Conservation (phyloP, 2,329 filamentous ascomycete species). For the Zymoseptoria ardabiliae region DNA sequence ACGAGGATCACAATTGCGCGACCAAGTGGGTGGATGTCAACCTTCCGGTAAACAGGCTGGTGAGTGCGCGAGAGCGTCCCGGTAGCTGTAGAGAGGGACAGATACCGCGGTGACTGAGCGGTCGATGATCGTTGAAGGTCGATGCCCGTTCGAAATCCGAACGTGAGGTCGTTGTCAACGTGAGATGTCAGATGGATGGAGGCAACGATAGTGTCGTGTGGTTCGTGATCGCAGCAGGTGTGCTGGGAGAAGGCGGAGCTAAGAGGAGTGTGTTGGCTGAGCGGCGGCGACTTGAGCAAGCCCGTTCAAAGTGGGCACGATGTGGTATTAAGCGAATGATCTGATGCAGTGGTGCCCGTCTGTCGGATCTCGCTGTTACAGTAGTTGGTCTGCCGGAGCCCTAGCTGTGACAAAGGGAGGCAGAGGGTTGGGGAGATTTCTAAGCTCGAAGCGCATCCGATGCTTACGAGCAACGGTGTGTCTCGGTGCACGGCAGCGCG, state of each 20-base stretch:
- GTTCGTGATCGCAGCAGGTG: slow-evolving; percentile 8
- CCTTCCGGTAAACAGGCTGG: not conserved
- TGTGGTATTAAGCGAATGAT: slow-evolving; percentile 9
- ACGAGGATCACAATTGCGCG: not conserved
- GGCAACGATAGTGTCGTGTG: not conserved
- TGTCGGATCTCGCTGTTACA: slow-evolving; percentile 17
- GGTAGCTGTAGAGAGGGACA: not conserved
- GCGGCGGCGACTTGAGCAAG: slow-evolving; percentile 9
- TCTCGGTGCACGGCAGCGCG: not conserved
- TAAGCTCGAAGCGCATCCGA: not conserved
- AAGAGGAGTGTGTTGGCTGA: slow-evolving; percentile 10
- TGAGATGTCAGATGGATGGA: not conserved
- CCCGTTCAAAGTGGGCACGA: slow-evolving; percentile 7
- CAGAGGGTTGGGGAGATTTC: not conserved
- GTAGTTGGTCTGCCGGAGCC: slow-evolving; percentile 7
- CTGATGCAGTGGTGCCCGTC: slow-evolving; percentile 6
- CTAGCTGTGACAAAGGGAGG: not conserved
- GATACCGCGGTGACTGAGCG: not conserved
- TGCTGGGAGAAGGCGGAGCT: slow-evolving; percentile 14
- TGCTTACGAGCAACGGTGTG: not conserved
- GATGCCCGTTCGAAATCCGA: not conserved
- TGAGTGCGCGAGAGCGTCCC: not conserved
- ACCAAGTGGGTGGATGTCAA: not conserved
- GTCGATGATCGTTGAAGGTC: not conserved
- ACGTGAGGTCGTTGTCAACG: not conserved